phyloP scores from a whole-genome alignment of 192 early-diverging fungal species.

The Coemansia sp. region DNA sequence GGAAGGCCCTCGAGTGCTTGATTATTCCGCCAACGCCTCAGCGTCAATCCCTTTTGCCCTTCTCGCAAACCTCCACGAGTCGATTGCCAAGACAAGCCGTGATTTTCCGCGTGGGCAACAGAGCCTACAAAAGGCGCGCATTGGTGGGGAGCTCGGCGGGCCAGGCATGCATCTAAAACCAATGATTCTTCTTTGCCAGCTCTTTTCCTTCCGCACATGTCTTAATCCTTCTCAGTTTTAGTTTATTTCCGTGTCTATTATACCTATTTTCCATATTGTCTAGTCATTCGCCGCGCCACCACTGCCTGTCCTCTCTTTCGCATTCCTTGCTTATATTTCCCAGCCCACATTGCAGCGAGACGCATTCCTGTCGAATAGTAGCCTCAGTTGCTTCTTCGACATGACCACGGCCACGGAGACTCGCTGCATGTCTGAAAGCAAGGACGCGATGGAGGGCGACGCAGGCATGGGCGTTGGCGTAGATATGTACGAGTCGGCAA shows the following conservation, averaged over 20 bases:
- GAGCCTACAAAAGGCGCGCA: too few relatives aligned
- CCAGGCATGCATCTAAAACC: too few relatives aligned
- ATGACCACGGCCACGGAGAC: conserved; percentile 1
- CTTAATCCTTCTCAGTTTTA: not conserved
- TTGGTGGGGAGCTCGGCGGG: too few relatives aligned
- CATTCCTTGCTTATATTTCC: not conserved
- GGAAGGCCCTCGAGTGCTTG: too few relatives aligned
- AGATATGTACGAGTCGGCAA: conserved; percentile 5
- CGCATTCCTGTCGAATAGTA: too few relatives aligned
- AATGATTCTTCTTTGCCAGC: not conserved
- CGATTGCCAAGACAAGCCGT: too few relatives aligned
- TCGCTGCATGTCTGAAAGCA: not conserved
- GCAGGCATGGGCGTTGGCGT: conserved; percentile 29
- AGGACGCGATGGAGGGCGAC: conserved; percentile 11
- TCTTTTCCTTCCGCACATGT: not conserved
- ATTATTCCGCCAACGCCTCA: too few relatives aligned
- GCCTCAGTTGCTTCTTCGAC: too few relatives aligned
- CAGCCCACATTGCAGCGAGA: not conserved
- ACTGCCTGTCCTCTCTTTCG: conserved; percentile 5
- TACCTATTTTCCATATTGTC: not conserved
- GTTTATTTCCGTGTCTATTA: not conserved
- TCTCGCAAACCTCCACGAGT: too few relatives aligned
- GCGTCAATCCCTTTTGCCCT: too few relatives aligned
- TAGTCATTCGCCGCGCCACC: not conserved
- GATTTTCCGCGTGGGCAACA: too few relatives aligned